Base-by-base conservation (phyloP, 495 filamentous ascomycete genomes). In the Neurospora terricola region DNA sequence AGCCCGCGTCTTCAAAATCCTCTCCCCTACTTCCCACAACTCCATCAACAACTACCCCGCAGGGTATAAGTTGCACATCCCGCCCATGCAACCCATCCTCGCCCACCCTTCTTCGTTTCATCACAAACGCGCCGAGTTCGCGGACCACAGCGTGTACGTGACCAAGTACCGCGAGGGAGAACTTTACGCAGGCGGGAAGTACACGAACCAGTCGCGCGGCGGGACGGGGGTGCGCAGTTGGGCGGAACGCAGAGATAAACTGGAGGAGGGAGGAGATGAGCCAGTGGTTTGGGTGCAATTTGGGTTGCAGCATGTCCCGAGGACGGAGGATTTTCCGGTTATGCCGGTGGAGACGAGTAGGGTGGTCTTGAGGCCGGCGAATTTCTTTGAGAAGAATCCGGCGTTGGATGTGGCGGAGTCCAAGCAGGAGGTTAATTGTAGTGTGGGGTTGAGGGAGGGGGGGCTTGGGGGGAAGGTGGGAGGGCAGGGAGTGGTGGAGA, bases 1-100 rank as follows among this genome's bases (percentile, higher is more conserved):
- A 12, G 91, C 93, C 81, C 90, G 93, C 12, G 87, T 86, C 39
- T 94, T 96, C 85, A 94, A 94, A 79, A 91, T 97, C 76, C 88
- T 93, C 76, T 94, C 96, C 77, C 82, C 88, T 18, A 77, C 81
- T 11, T 84, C 90, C 42, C 85, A 80, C 71, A 94, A 94, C 78
- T 83, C 89, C 0, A 82, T 96, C 80, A 97, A 94, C 72, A 88
- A 89, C 42, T 89, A 91, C 74, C 88, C 92, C 0, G 89, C 94
- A 0, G 91, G 87, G 0, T 97, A 97, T 80, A 96, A 94, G 79
- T 88, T 97, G 75, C 82, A 87, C 71, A 85, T 89, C 1, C 91
- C 89, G 0, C 86, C 91, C 1, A 95, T 93, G 80, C 94, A 97
- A 81, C 91, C 91, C 76, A 88, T 97, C 73, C 85, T 97, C 18